These are phyloP conservation scores for Fusarium pseudoanthophilum DNA, from an alignment of 2,329 filamentous ascomycete species.

Conservation along the genomic window DNA sequence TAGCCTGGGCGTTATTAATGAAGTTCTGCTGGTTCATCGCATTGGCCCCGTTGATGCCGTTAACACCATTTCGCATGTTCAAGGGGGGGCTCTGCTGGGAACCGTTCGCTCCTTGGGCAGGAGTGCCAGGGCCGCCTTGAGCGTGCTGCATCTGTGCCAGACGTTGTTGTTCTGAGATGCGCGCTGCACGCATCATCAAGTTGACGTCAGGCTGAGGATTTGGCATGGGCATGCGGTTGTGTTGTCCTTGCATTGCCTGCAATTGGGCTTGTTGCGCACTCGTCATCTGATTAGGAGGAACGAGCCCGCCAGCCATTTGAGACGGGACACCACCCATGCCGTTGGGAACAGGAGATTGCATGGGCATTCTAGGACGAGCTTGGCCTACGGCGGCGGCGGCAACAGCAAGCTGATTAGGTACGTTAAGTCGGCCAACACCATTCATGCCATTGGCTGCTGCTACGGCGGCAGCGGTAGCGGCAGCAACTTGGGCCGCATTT, in stretches of 20 bases:
- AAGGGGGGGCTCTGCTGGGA: conserved; percentile 57
- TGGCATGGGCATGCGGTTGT: conserved; percentile 67
- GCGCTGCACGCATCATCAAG: conserved; percentile 71
- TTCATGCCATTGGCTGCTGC: conserved; percentile 45
- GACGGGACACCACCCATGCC: conserved; percentile 60
- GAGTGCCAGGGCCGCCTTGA: conserved; percentile 49
- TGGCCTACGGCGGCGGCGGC: conserved; percentile 57
- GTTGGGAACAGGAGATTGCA: conserved; percentile 64
- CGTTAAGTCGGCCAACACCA: conserved; percentile 52
- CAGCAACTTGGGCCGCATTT: conserved; percentile 44
- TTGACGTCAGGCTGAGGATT: conserved; percentile 60
- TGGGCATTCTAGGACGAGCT: conserved; percentile 61
- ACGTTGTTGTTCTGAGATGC: conserved; percentile 73
- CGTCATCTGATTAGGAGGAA: conserved; percentile 68
- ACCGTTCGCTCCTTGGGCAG: conserved; percentile 42
- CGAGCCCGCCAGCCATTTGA: conserved; percentile 63
- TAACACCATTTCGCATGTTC: conserved; percentile 52
- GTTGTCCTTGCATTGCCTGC: conserved; percentile 67
- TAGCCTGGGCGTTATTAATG: conserved; percentile 62
- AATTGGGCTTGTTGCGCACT: conserved; percentile 76
- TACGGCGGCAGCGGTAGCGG: conserved; percentile 35
- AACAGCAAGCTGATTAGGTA: conserved; percentile 58
- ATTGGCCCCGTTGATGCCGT: conserved; percentile 50
- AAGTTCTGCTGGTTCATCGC: conserved; percentile 64
- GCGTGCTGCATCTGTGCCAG: conserved; percentile 61